These are phyloP conservation scores for Periconia macrospinosa DNA, from an alignment of 2,329 filamentous ascomycete species.

Conservation along the genomic window DNA sequence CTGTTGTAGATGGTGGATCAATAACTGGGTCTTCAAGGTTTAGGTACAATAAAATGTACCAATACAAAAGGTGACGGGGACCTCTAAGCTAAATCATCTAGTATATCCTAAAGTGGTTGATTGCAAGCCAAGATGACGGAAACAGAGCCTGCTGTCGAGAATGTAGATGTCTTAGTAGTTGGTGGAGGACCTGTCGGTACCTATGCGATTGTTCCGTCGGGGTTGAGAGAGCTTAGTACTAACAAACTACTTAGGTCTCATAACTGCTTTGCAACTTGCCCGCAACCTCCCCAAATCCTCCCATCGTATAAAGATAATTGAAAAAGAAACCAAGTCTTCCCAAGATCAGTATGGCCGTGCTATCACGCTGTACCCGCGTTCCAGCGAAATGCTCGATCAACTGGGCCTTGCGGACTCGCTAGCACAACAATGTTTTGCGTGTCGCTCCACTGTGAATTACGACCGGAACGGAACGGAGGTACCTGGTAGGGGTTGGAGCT, in stretches of 20 bases:
- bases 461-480: constrained; percentile 50
- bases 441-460: constrained; percentile 54
- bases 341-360: constrained; percentile 59
- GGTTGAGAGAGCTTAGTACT: not conserved
- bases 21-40: no score
- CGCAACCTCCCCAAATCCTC: constrained; percentile 45
- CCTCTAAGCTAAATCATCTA: not conserved
- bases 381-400: constrained; percentile 56
- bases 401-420: constrained; percentile 54
- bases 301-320: constrained; percentile 51
- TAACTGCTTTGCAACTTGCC: constrained; percentile 52
- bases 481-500: constrained; percentile 53
- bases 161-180: constrained; percentile 26
- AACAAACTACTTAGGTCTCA: constrained; percentile 27
- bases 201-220: not conserved
- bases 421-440: constrained; percentile 57
- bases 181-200: constrained; percentile 51
- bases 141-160: constrained; percentile 8
- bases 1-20: no score
- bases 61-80: not conserved
- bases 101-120: not conserved
- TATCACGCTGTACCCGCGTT: constrained; percentile 57
- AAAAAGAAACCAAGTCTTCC: constrained; percentile 52
- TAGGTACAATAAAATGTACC: no score
- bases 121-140: constrained; percentile 8